Percentiles rank a stretch among this genome's conserved stretches.
phyloP scores from a whole-genome alignment of 1,284 basidiomycete species.

The Cutaneotrichosporon cyanovorans region DNA sequence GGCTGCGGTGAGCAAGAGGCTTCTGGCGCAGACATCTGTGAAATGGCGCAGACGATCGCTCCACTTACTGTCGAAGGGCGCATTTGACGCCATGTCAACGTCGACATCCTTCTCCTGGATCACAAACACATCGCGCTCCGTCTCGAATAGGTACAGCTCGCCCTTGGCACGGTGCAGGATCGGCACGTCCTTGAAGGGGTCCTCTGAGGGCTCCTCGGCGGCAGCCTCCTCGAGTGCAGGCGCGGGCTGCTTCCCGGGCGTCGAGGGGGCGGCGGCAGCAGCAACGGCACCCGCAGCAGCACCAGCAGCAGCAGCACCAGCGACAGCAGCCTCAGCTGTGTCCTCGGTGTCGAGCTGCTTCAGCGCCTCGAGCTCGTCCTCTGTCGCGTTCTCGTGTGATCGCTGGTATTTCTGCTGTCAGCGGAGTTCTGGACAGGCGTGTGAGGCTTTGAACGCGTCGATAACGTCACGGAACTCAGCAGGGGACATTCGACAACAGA shows the following conservation, averaged over 20 bases:
- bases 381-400: constrained; percentile 62
- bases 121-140: constrained; percentile 60
- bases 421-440: no score
- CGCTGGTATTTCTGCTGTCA: constrained; percentile 61
- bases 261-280: background rate
- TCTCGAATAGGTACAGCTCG: constrained; percentile 64
- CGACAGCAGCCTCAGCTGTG: background rate
- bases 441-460: no score
- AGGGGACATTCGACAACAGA: no score
- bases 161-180: constrained; percentile 42
- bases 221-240: no score
- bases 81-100: constrained; percentile 60
- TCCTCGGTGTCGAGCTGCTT: constrained; percentile 3
- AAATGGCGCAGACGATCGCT: no score
- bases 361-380: background rate
- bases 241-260: no score
- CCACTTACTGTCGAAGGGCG: constrained; percentile 49
- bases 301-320: constrained; percentile 10
- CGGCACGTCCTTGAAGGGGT: constrained; percentile 45
- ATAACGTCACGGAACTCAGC: no score
- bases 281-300: constrained; percentile 8
- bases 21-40: no score
- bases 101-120: constrained; percentile 61
- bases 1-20: constrained; percentile 22
- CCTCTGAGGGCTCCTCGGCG: constrained; percentile 9